Percentiles rank a stretch among this genome's conserved stretches.
Conservation (phyloP, 1,284 basidiomycete species). For the Apiotrichum sp. region DNA sequence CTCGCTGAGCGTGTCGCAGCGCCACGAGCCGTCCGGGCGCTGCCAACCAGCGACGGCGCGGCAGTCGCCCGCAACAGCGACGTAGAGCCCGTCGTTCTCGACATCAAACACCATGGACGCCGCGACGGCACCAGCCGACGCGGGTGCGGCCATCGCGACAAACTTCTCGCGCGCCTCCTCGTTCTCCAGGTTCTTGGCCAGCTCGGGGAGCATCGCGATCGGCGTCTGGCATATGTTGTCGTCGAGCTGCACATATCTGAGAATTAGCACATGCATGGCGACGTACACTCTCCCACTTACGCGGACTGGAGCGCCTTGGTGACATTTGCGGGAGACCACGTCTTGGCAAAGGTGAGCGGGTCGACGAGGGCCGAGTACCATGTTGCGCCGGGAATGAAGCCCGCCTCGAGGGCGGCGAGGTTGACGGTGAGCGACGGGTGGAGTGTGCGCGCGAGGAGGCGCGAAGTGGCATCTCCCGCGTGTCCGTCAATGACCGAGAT, state of each 20-base stretch:
- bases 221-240: constrained; percentile 51
- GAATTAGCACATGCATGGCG: not conserved
- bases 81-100: constrained; percentile 69
- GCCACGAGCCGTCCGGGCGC: constrained; percentile 49
- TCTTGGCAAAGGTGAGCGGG: constrained; percentile 16
- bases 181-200: constrained; percentile 27
- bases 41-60: constrained; percentile 93
- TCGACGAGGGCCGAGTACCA: constrained; percentile 23
- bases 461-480: constrained; percentile 73
- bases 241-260: constrained; percentile 50
- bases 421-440: constrained; percentile 81
- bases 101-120: constrained; percentile 80
- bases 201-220: constrained; percentile 48
- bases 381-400: constrained; percentile 27
- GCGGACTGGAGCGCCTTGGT: constrained; percentile 25
- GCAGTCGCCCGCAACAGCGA: constrained; percentile 89
- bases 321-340: constrained; percentile 32
- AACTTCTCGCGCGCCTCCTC: constrained; percentile 44
- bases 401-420: constrained; percentile 54
- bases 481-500: constrained; percentile 93
- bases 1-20: constrained; percentile 83
- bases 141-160: constrained; percentile 66
- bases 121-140: constrained; percentile 77
- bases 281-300: constrained; percentile 17
- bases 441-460: constrained; percentile 74